Conservation (phyloP, 768 basidiomycete species). For the Daedalea quercina region DNA sequence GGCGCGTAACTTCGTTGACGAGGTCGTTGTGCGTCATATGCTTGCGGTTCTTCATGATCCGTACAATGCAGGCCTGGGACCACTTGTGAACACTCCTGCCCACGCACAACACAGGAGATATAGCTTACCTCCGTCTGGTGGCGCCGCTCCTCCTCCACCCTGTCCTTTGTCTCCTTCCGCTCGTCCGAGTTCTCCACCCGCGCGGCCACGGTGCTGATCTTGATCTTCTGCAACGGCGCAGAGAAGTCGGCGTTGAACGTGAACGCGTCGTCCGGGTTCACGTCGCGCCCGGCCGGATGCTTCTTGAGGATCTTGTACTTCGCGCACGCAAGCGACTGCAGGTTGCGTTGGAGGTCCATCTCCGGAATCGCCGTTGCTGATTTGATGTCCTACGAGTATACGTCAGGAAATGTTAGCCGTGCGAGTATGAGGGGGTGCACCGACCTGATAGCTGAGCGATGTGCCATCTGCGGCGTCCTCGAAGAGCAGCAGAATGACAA, state of each 20-base stretch:
- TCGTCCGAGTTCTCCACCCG: slow-evolving; percentile 85
- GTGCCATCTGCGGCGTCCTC: slow-evolving; percentile 64
- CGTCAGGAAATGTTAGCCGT: neutral
- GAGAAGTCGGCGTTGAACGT: slow-evolving; percentile 84
- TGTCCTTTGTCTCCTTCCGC: slow-evolving; percentile 82
- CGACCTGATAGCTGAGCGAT: slow-evolving; percentile 69
- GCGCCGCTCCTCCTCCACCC: slow-evolving; percentile 86
- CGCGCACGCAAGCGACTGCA: slow-evolving; percentile 93
- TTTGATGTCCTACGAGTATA: slow-evolving; percentile 69
- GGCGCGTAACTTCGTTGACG: slow-evolving; percentile 84
- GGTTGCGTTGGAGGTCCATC: slow-evolving; percentile 77
- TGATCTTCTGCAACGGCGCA: slow-evolving; percentile 81
- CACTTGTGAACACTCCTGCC: neutral
- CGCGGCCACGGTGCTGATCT: slow-evolving; percentile 84
- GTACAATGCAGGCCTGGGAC: slow-evolving; percentile 89
- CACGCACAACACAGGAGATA: slow-evolving; percentile 18
- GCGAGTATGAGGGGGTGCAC: slow-evolving; percentile 16
- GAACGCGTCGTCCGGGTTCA: slow-evolving; percentile 71
- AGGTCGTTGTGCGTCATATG: slow-evolving; percentile 84
- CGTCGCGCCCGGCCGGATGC: slow-evolving; percentile 81
- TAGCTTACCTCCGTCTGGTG: slow-evolving; percentile 91
- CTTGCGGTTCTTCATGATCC: slow-evolving; percentile 96
- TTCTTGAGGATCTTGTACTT: slow-evolving; percentile 92
- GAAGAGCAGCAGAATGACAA: slow-evolving; percentile 85
- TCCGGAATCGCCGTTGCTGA: slow-evolving; percentile 68